phyloP scores from a whole-genome alignment of 495 filamentous ascomycete species.

The Glutinoglossum americanum region DNA sequence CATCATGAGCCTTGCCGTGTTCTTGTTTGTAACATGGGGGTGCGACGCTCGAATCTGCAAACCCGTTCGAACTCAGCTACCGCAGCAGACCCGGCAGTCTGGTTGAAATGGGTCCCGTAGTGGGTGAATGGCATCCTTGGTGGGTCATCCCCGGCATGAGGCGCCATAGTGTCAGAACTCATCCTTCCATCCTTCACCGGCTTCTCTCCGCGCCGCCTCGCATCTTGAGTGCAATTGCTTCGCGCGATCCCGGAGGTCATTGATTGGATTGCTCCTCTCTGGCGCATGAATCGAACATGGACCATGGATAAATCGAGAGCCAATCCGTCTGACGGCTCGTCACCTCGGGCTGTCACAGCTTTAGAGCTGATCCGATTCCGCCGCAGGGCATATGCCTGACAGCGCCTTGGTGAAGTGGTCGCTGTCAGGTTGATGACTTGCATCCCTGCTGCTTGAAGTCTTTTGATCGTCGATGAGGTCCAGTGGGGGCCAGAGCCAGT shows the following conservation, averaged over 20 bases:
- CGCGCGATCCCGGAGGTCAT: not conserved
- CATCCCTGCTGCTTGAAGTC: not conserved
- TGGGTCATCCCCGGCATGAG: not conserved
- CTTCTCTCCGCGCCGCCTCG: not conserved
- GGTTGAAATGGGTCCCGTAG: not conserved
- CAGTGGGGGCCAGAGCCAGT: not conserved
- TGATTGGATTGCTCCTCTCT: not conserved
- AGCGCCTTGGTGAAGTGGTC: not conserved
- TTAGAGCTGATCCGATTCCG: not conserved
- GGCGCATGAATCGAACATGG: not conserved
- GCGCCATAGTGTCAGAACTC: not conserved
- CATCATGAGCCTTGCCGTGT: not conserved
- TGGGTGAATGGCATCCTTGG: not conserved
- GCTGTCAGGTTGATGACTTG: not conserved
- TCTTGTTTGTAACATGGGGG: not conserved
- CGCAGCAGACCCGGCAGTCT: not conserved
- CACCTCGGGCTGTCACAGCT: not conserved
- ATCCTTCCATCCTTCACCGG: not conserved
- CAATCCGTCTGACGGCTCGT: not conserved
- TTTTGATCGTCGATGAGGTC: not conserved
- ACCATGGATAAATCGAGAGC: not conserved
- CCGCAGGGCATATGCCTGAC: not conserved
- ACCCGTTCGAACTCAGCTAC: constrained; percentile 2
- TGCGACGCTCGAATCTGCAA: not conserved
- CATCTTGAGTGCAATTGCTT: not conserved